These are phyloP conservation scores for Ophiostoma sp. DNA, from an alignment of 2,329 filamentous ascomycete genomes.

Conservation along the genomic window DNA sequence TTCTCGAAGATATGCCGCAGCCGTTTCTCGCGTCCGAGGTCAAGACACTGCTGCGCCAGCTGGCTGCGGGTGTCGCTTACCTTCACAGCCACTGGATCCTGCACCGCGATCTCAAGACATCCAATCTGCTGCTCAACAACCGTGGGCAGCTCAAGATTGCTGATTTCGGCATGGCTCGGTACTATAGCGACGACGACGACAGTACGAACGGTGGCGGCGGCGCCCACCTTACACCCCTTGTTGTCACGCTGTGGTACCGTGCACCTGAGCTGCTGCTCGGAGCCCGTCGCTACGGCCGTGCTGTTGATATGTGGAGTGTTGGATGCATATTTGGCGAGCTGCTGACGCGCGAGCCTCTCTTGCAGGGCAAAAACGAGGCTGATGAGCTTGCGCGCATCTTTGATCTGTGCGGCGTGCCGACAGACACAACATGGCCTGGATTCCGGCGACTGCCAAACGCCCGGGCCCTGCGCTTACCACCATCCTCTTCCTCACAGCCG, in stretches of 20 bases:
- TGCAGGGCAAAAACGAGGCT: slow-evolving; percentile 89
- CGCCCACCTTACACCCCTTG: slow-evolving; percentile 67
- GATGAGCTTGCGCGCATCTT: slow-evolving; percentile 86
- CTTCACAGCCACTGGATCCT: slow-evolving; percentile 88
- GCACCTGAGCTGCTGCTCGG: slow-evolving; percentile 86
- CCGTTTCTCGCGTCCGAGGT: slow-evolving; percentile 88
- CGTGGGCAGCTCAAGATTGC: slow-evolving; percentile 91
- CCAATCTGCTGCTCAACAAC: slow-evolving; percentile 91
- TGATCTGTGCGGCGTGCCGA: slow-evolving; percentile 79
- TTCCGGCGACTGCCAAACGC: slow-evolving; percentile 87
- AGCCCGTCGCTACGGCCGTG: slow-evolving; percentile 63
- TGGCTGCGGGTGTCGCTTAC: slow-evolving; percentile 73
- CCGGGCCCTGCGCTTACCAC: slow-evolving; percentile 65
- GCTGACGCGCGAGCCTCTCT: slow-evolving; percentile 70
- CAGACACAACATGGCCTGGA: slow-evolving; percentile 73
- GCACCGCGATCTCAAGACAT: slow-evolving; percentile 89
- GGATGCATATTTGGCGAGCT: slow-evolving; percentile 96
- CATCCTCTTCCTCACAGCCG: slow-evolving; percentile 37
- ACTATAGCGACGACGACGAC: slow-evolving; percentile 60
- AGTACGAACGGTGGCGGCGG: no score
- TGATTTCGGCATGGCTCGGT: slow-evolving; percentile 96
- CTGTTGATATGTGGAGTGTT: slow-evolving; percentile 92
- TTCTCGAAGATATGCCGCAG: slow-evolving; percentile 90
- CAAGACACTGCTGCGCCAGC: slow-evolving; percentile 82
- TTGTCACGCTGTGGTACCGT: slow-evolving; percentile 97